Percentiles rank a stretch among this genome's conserved stretches.
Evolutionary conservation across 225 moss, liverwort and hornwort species (phyloP).

Genomic region (Pseudisothecium myosuroides): DNA sequence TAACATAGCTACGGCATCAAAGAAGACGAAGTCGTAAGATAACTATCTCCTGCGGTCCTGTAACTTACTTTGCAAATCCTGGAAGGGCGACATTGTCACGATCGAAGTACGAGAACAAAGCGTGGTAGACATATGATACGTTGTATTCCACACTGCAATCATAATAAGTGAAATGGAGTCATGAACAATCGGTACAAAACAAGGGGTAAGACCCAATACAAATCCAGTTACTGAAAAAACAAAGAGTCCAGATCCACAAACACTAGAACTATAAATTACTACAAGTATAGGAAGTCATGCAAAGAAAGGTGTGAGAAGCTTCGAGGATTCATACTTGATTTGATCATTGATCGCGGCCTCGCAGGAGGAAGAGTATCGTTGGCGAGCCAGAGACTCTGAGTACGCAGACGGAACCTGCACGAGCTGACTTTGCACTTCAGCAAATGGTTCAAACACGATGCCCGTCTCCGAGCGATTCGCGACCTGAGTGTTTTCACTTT

Average conservation of each 20-base stretch:
- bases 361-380: slow-evolving; percentile 37
- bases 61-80: slow-evolving; percentile 80
- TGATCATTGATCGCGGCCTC: slow-evolving; percentile 86
- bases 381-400: slow-evolving; percentile 66
- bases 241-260: not conserved
- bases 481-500: not conserved
- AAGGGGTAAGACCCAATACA: not conserved
- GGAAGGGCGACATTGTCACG: slow-evolving; percentile 86
- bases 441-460: slow-evolving; percentile 71
- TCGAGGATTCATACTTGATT: slow-evolving; percentile 50
- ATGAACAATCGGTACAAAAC: not conserved
- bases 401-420: slow-evolving; percentile 29
- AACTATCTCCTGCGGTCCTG: not conserved
- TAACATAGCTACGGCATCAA: not conserved
- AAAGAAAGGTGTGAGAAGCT: not conserved
- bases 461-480: slow-evolving; percentile 9
- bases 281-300: not conserved
- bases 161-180: not conserved
- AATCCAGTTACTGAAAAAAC: not conserved
- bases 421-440: slow-evolving; percentile 63
- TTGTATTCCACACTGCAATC: slow-evolving; percentile 88
- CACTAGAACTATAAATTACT: not conserved
- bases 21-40: not conserved
- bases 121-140: slow-evolving; percentile 89
- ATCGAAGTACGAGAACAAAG: slow-evolving; percentile 79